phyloP scores from a whole-genome alignment of 768 basidiomycete species.

The Punctularia strigosozonata region DNA sequence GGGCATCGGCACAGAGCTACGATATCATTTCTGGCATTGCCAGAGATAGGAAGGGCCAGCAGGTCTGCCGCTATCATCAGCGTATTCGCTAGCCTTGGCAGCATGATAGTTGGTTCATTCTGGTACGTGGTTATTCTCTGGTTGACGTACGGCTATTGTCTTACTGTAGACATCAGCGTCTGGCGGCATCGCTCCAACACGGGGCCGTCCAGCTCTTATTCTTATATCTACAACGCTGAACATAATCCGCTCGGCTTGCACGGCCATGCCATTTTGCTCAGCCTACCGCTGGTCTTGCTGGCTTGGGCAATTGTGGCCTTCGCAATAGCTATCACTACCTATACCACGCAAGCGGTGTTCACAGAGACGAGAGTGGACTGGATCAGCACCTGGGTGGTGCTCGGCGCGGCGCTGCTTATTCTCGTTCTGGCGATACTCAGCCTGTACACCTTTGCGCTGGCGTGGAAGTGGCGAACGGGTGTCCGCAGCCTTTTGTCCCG shows the following conservation, averaged over 20 bases:
- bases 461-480: too few species aligned
- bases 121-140: conserved; percentile 51
- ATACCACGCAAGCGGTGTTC: conserved; percentile 25
- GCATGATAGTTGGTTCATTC: conserved; percentile 43
- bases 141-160: too few species aligned
- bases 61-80: conserved; percentile 29
- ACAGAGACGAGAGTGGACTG: conserved; percentile 11
- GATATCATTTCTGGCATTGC: conserved; percentile 34
- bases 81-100: conserved; percentile 38
- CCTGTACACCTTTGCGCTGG: too few species aligned
- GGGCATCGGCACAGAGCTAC: conserved; percentile 27
- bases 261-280: conserved; percentile 39
- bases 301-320: conserved; percentile 44
- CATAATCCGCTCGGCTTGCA: conserved; percentile 31
- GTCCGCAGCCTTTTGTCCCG: too few species aligned
- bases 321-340: conserved; percentile 32
- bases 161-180: too few species aligned
- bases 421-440: too few species aligned
- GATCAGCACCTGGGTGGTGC: conserved; percentile 27
- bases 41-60: conserved; percentile 21
- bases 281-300: conserved; percentile 40
- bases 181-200: too few species aligned
- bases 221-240: conserved; percentile 41
- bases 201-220: too few species aligned
- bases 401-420: conserved; percentile 31